These are phyloP conservation scores for Vigna reflexopilosa DNA, from an alignment of 306 rosid species.

Conservation along the genomic window DNA sequence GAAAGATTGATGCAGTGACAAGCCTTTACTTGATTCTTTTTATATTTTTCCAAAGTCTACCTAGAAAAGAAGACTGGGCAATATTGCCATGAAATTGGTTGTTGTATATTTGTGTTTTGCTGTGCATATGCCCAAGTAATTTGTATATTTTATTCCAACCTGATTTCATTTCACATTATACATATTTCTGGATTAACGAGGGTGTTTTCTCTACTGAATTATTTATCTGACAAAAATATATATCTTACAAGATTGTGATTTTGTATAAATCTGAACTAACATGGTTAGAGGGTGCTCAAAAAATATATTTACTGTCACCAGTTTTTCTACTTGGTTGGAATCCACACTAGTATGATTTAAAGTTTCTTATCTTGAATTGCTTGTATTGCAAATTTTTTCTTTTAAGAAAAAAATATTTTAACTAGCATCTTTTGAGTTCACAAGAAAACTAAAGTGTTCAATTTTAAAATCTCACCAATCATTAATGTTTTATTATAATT, in stretches of 20 bases:
- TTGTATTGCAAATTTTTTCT: too few species aligned
- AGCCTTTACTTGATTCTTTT: slow-evolving; percentile 37
- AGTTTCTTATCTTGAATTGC: not conserved
- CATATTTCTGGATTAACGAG: slow-evolving; percentile 39
- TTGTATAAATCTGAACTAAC: not conserved
- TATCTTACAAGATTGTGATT: slow-evolving; percentile 8
- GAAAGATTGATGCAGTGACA: slow-evolving; percentile 42
- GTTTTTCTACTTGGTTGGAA: too few species aligned
- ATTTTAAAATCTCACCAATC: too few species aligned
- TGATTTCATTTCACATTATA: not conserved
- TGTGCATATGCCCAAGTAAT: slow-evolving; percentile 45
- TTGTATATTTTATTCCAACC: slow-evolving; percentile 19
- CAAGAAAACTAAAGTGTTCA: too few species aligned
- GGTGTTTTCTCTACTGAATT: not conserved
- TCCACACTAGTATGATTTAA: not conserved
- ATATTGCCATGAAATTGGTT: slow-evolving; percentile 39
- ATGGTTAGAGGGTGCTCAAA: too few species aligned
- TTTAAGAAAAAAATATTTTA: not conserved
- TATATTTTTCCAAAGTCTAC: slow-evolving; percentile 5
- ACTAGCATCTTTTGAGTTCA: not conserved
- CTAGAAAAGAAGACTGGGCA: slow-evolving; percentile 27
- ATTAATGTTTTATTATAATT: too few species aligned
- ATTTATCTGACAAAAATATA: not conserved
- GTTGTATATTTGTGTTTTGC: slow-evolving; percentile 49
- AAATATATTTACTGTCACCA: too few species aligned